Percentiles rank a stretch among this genome's conserved stretches.
Evolutionary conservation across 768 basidiomycete genomes (phyloP).

Genomic region (Nidularia pulvinata): DNA sequence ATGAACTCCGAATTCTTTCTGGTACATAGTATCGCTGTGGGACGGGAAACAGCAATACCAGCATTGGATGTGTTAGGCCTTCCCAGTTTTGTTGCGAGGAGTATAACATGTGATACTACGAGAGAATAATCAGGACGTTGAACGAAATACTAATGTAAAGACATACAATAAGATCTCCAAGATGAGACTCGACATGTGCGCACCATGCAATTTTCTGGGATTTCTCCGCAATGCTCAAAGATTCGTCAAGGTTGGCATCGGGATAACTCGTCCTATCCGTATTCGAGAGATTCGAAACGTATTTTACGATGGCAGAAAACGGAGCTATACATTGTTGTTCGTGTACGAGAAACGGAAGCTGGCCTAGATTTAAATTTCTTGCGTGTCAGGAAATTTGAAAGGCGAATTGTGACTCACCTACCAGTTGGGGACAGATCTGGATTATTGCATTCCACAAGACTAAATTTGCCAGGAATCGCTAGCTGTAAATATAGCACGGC

Average conservation of each 20-base stretch:
- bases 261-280: constrained; percentile 22
- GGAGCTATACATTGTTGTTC: constrained; percentile 48
- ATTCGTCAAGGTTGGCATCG: constrained; percentile 44
- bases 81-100: constrained; percentile 64
- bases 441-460: constrained; percentile 58
- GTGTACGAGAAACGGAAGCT: constrained; percentile 71
- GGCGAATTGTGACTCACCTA: constrained; percentile 29
- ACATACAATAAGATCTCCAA: constrained; percentile 76
- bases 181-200: constrained; percentile 61
- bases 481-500: constrained; percentile 71
- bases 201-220: constrained; percentile 62
- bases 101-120: constrained; percentile 64
- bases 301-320: constrained; percentile 63
- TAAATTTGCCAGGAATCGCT: constrained; percentile 67
- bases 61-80: constrained; percentile 47
- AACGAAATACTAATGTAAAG: not conserved
- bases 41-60: constrained; percentile 57
- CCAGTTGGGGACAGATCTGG: constrained; percentile 77
- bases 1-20: constrained; percentile 53
- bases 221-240: constrained; percentile 42
- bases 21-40: constrained; percentile 81
- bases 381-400: not conserved
- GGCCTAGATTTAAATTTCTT: constrained; percentile 40
- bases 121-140: constrained; percentile 4
- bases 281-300: constrained; percentile 51